Evolutionary conservation across 345 rosid species (phyloP).

Genomic region (Citrus trifoliata): DNA sequence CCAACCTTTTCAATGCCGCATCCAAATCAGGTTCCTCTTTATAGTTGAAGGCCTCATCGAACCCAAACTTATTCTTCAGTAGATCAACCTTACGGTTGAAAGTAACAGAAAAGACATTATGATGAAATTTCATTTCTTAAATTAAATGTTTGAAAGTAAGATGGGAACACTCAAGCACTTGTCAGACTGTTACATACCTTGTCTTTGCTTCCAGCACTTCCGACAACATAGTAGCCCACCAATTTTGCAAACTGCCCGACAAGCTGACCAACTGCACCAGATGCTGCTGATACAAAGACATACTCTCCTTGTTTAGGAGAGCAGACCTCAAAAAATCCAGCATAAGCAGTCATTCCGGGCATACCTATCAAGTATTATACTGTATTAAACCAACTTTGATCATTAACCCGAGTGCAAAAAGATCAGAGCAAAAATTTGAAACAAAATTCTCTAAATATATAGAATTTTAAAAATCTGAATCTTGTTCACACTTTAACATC

Average conservation of each 20-base stretch:
- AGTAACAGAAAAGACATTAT: background rate
- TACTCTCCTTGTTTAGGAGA: slow-evolving; percentile 29
- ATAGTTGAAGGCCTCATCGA: slow-evolving; percentile 40
- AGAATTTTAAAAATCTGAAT: background rate
- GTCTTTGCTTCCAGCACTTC: slow-evolving; percentile 34
- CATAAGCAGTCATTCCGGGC: slow-evolving; percentile 36
- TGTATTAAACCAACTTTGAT: background rate
- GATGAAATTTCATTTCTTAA: background rate
- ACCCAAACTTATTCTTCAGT: slow-evolving; percentile 29
- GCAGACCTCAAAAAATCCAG: slow-evolving; percentile 30
- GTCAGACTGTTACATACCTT: slow-evolving; percentile 7
- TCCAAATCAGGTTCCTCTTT: slow-evolving; percentile 25
- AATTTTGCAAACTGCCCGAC: slow-evolving; percentile 34
- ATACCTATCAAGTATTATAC: slow-evolving; percentile 10
- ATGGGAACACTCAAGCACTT: background rate
- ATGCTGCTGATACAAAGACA: slow-evolving; percentile 24
- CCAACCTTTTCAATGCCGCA: slow-evolving; percentile 34
- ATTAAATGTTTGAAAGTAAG: background rate
- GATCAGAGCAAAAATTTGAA: background rate
- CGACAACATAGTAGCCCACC: slow-evolving; percentile 31
- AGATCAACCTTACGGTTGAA: slow-evolving; percentile 22
- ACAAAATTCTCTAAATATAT: background rate
- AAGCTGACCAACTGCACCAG: slow-evolving; percentile 36
- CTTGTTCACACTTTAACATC: background rate
- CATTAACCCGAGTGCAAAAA: background rate